phyloP scores from a whole-genome alignment of 257 asterid genomes.

The Handroanthus guayacan region DNA sequence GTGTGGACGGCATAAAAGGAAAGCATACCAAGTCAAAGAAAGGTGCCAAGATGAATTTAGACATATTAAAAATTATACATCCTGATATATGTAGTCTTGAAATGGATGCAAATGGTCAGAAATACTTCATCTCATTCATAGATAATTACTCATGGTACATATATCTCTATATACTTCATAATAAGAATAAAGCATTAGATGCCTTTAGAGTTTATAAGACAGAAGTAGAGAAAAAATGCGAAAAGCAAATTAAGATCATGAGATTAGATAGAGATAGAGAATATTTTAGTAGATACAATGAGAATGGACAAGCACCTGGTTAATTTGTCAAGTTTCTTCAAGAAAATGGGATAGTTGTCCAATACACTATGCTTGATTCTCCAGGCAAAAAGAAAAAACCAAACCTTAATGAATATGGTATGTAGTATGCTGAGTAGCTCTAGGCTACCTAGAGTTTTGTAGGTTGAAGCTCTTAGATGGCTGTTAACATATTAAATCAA shows the following conservation, averaged over 20 bases:
- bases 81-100: too few species aligned
- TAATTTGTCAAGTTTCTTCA: too few species aligned
- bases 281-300: too few species aligned
- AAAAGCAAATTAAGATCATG: background rate
- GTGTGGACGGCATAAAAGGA: background rate
- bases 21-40: background rate
- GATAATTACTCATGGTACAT: too few species aligned
- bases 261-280: too few species aligned
- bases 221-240: background rate
- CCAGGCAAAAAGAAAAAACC: background rate
- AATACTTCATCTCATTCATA: too few species aligned
- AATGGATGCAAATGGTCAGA: too few species aligned
- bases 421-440: background rate
- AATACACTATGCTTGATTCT: background rate
- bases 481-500: background rate
- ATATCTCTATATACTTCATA: too few species aligned
- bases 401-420: background rate
- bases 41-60: background rate
- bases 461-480: background rate
- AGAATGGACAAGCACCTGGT: too few species aligned
- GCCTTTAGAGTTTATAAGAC: too few species aligned
- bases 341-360: background rate
- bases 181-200: too few species aligned
- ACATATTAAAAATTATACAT: too few species aligned
- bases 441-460: background rate